Percentiles rank a stretch among this genome's conserved stretches.
Evolutionary conservation across 352 stramenopile species (phyloP).

Genomic region (Blastocystis hominis): DNA sequence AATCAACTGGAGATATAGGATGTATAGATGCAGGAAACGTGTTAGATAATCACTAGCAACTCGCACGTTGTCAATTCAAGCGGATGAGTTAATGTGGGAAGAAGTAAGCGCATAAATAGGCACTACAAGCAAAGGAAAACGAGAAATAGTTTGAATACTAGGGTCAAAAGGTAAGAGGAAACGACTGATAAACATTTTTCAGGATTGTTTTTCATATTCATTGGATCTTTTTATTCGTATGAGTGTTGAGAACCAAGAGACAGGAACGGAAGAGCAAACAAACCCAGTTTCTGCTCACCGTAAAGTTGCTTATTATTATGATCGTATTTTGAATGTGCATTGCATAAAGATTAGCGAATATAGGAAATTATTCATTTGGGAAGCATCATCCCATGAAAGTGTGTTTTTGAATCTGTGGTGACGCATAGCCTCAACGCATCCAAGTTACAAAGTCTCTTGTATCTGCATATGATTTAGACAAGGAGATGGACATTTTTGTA

Average conservation of each 20-base stretch:
- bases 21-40: no score
- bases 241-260: neutral
- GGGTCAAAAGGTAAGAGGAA: conserved; percentile 71
- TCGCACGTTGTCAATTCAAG: no score
- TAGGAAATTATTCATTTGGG: neutral
- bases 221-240: neutral
- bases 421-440: conserved; percentile 76
- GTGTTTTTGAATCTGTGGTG: conserved; percentile 65
- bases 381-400: conserved; percentile 64
- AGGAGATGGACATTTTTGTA: conserved; percentile 95
- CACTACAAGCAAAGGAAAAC: conserved; percentile 70
- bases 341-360: neutral
- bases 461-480: conserved; percentile 91
- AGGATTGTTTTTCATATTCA: no score
- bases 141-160: conserved; percentile 77
- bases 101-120: no score
- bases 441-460: conserved; percentile 94
- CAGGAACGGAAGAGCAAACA: neutral
- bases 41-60: no score
- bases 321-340: neutral
- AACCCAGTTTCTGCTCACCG: neutral
- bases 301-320: conserved; percentile 47
- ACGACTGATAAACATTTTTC: no score
- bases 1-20: no score
- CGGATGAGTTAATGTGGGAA: no score